Evolutionary conservation across 768 basidiomycete genomes (phyloP), one percentile per base, ranked within the genome.

Genomic region (Termitomyces sp.): DNA sequence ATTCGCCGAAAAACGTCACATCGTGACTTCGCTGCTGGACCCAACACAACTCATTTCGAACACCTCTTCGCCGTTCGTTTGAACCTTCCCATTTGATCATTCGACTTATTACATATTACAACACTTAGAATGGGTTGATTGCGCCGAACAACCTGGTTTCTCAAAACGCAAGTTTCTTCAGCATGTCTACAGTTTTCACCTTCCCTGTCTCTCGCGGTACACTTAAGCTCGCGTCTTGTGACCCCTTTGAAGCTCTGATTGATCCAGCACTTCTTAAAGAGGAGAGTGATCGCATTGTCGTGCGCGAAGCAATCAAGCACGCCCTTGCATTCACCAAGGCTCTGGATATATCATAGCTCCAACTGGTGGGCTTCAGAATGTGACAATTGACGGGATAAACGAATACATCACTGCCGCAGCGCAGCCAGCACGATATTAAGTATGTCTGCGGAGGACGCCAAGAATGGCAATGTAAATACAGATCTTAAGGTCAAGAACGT

Each of bases 401-500:
- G 42, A 66, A 42, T 59, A 75, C 58, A 69, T 70, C 1, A 65
- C 68, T 29, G 63, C 69, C 13, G 59, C 70, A 22, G 61, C 13
- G 59, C 70, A 22, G 61, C 60, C 22, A 43, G 63, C 57, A 55
- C 63, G 18, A 65, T 67, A 2, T 60, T 67, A 3, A 59, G 60
- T n/a, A 72, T 72, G 69, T 66, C 68, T 5, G 44, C 63, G 9
- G 62, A 59, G 22, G 62, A 58, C n/a, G 61, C 65, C 6, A 43
- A 59, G 22, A 49, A 58, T 10, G 73, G 71, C 4, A 72, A 73
- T 26, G 67, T 71, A 3, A 65, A 72, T 59, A 67, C 71, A 3
- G 67, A 71, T 59, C 59, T 73, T 10, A 65, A 24, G 36, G 65
- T 74, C 9, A 72, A 71, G 57, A 65, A 64, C 4, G 59, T 71